Conservation (phyloP, 768 basidiomycete species). For the Lactifluus hygrophoroides region DNA sequence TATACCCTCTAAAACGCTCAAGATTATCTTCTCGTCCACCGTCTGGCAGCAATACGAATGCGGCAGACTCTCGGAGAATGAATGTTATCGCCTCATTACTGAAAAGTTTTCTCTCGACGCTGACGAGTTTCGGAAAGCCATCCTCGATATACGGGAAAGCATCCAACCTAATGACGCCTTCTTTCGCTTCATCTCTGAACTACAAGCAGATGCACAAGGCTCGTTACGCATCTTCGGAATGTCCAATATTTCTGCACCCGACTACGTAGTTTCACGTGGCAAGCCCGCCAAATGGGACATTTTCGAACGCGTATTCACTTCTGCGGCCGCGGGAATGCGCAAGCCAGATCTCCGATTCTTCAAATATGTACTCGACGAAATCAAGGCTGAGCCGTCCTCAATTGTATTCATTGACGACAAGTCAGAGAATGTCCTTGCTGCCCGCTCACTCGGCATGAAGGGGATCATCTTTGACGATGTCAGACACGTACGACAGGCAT, state of each 20-base stretch:
- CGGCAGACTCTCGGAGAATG: no score
- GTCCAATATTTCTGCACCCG: slow-evolving; percentile 61
- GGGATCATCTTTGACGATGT: slow-evolving; percentile 44
- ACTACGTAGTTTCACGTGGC: no score
- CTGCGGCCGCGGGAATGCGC: slow-evolving; percentile 43
- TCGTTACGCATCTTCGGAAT: slow-evolving; percentile 41
- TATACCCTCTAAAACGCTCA: slow-evolving; percentile 35
- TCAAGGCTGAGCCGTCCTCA: no score
- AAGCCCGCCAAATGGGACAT: no score
- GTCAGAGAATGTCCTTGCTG: no score
- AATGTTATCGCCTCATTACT: slow-evolving; percentile 36
- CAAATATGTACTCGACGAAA: slow-evolving; percentile 37
- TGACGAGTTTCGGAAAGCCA: slow-evolving; percentile 35
- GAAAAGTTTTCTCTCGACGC: slow-evolving; percentile 32
- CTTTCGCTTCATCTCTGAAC: no score
- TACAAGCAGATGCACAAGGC: slow-evolving; percentile 27
- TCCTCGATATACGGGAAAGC: slow-evolving; percentile 41
- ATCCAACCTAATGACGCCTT: slow-evolving; percentile 37
- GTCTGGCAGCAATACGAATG: slow-evolving; percentile 47
- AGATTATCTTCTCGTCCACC: slow-evolving; percentile 34
- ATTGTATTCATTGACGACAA: slow-evolving; percentile 55
- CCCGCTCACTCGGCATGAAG: slow-evolving; percentile 45
- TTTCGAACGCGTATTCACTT: slow-evolving; percentile 44
- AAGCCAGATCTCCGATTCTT: slow-evolving; percentile 50
- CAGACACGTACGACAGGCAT: slow-evolving; percentile 34